Evolutionary conservation across 306 rosid species (phyloP), one percentile per base, ranked within the genome.

Genomic region (Begonia masoniana): DNA sequence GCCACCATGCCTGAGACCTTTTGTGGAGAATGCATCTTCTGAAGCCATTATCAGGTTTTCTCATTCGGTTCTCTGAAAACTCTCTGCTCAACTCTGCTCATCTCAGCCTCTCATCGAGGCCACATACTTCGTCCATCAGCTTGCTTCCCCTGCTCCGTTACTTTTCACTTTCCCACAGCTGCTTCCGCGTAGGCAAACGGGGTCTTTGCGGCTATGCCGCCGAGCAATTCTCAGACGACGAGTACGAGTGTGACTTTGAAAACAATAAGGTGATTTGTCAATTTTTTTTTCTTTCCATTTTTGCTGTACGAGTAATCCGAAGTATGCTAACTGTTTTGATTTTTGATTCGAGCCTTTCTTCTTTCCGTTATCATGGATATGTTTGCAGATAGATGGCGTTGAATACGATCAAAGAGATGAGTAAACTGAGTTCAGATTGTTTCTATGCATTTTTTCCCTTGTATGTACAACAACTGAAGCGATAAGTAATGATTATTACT

Each of bases 201-300:
- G 43, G 68, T 21, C 69, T 76, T 62, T 78, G 78, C 72, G 64
- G 77, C 13, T 74, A 78, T 57, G 74, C 81, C 13, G 59, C 76
- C 6, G 97, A 76, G 68, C 87, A 80, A 70, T 89, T 78, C 84
- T 88, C 95, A 46, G 97, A 88, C 65, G 97, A 88, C 50, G 97
- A 88, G 67, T 88, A 84, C 69, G 94, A 72, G 35, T 78, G 85
- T 65, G 85, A 78, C 39, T 80, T 72, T 41, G 85, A 80, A 58
- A 71, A 62, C 65, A 85, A 82, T 9, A 73, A 74, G 83, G 95
- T 80, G 15, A 4, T 15, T 52, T 13, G 7, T 7, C 39, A 4
- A 6, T 46, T 24, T 12, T 10, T 12, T 10, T 16, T 14, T 3
- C 35, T 4, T 0, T 15, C 13, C 12, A 10, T 13, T 12, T 41